Evolutionary conservation across 331 rosid genomes (phyloP).

Genomic region (Dryas integrifolia): DNA sequence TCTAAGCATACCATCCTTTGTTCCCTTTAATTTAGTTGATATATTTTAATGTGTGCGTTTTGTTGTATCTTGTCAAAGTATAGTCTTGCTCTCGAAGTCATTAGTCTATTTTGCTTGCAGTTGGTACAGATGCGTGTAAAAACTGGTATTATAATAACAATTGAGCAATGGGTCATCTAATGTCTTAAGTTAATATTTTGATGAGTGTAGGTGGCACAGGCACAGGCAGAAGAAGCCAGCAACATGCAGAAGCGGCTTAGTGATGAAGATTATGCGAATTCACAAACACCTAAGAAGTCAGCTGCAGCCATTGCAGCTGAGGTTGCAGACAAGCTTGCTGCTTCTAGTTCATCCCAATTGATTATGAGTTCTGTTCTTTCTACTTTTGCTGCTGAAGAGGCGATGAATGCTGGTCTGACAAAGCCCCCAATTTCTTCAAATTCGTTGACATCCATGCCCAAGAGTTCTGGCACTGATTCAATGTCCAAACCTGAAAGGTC

Average conservation of each 20-base stretch:
- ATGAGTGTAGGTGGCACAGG: conserved; percentile 67
- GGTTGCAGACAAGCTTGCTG: conserved; percentile 96
- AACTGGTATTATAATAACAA: neutral
- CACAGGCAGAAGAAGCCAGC: conserved; percentile 79
- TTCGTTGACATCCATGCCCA: conserved; percentile 27
- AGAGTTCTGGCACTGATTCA: conserved; percentile 36
- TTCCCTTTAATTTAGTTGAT: neutral
- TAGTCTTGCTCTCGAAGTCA: neutral
- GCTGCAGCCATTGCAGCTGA: conserved; percentile 88
- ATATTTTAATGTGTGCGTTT: neutral
- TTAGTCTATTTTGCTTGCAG: neutral
- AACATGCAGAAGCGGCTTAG: conserved; percentile 63
- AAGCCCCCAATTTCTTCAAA: conserved; percentile 28
- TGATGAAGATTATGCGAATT: conserved; percentile 53
- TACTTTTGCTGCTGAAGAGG: conserved; percentile 86
- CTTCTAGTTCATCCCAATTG: conserved; percentile 87
- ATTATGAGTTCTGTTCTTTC: conserved; percentile 89
- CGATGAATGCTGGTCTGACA: conserved; percentile 60
- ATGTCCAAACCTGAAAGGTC: conserved; percentile 46
- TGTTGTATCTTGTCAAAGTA: neutral
- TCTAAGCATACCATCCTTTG: neutral
- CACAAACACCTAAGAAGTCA: conserved; percentile 54
- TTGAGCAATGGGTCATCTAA: neutral
- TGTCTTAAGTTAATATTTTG: neutral
- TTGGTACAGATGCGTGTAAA: neutral